Percentiles rank a stretch among this genome's conserved stretches.
These are phyloP conservation scores for Fraxinus latifolia DNA, from an alignment of 305 asterid species.

Conservation along the genomic window DNA sequence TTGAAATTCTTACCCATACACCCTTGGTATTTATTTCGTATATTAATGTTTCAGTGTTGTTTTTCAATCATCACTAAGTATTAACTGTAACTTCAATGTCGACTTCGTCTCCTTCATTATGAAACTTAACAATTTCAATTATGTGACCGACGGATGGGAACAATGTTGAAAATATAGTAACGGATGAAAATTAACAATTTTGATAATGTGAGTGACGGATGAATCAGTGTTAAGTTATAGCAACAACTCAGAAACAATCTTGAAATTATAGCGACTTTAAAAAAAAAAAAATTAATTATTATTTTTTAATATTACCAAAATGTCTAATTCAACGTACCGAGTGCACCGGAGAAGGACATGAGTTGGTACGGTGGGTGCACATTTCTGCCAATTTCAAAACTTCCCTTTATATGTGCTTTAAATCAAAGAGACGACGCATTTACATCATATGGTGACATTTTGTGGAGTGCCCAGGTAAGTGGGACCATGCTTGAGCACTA, in stretches of 20 bases:
- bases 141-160: neutral
- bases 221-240: neutral
- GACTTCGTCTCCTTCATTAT: neutral
- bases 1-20: neutral
- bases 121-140: neutral
- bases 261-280: neutral
- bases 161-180: neutral
- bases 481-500: neutral
- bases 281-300: neutral
- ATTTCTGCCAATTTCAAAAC: slow-evolving; percentile 25
- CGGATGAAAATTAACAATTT: neutral
- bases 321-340: neutral
- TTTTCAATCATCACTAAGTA: neutral
- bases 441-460: slow-evolving; percentile 21
- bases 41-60: neutral
- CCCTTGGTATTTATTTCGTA: neutral
- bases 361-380: neutral
- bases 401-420: slow-evolving; percentile 1
- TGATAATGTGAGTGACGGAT: neutral
- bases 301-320: neutral
- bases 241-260: neutral
- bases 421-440: slow-evolving; percentile 20
- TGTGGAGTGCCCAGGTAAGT: slow-evolving; percentile 13
- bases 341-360: slow-evolving; percentile 16
- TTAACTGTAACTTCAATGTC: neutral